A percentile compares a stretch with the other conserved stretches of the same genome.
These are phyloP conservation scores for Lactarius pseudohatsudake DNA, from an alignment of 768 basidiomycete species.

Conservation along the genomic window DNA sequence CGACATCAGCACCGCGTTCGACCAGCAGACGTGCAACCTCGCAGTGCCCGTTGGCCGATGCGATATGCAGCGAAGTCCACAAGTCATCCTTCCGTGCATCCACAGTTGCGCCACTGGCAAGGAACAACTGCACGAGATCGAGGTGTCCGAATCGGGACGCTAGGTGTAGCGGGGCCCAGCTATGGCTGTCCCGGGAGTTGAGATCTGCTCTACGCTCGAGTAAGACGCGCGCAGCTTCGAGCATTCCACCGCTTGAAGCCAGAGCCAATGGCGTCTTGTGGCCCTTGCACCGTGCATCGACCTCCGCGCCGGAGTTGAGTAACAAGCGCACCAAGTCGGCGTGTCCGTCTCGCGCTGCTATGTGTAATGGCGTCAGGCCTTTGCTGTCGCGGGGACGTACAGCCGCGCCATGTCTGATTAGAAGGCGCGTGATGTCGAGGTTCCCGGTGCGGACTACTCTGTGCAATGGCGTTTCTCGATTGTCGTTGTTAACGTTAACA, in stretches of 20 bases:
- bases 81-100: neutral
- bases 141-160: conserved; percentile 3
- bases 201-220: conserved; percentile 6
- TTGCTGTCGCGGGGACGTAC: neutral
- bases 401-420: neutral
- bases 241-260: neutral
- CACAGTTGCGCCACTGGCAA: conserved; percentile 6
- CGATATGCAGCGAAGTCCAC: conserved; percentile 9
- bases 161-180: conserved; percentile 3
- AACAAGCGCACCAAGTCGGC: neutral
- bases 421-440: neutral
- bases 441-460: neutral
- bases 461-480: conserved; percentile 10
- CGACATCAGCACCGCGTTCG: neutral
- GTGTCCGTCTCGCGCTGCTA: neutral
- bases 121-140: neutral
- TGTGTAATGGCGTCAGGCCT: neutral
- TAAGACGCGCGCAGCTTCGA: neutral
- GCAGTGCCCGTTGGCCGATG: neutral
- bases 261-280: neutral
- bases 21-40: neutral
- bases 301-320: conserved; percentile 2
- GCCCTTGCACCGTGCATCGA: neutral
- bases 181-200: neutral
- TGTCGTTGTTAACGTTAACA: neutral